These are phyloP conservation scores for Solanum chmielewskii DNA, from an alignment of 257 asterid genomes.

Conservation along the genomic window DNA sequence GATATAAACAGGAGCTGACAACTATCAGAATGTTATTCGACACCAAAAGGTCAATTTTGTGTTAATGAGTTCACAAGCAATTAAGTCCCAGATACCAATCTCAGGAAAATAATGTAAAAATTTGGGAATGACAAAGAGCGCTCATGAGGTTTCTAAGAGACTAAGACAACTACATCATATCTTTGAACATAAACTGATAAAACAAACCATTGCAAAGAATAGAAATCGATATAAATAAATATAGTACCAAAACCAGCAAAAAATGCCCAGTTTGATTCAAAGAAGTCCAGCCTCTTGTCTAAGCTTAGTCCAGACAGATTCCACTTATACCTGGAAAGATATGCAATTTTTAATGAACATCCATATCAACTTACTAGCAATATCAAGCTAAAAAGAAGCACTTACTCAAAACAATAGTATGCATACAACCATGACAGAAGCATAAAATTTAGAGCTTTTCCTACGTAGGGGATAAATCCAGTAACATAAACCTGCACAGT, in stretches of 20 bases:
- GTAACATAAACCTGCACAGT: constrained; percentile 53
- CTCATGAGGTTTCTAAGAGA: not conserved
- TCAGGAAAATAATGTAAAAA: not conserved
- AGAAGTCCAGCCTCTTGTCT: constrained; percentile 93
- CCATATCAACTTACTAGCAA: not conserved
- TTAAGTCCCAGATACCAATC: not conserved
- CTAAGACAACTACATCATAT: not conserved
- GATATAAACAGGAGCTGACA: not conserved
- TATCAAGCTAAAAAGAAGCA: constrained; percentile 6
- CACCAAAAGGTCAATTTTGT: not conserved
- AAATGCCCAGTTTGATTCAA: constrained; percentile 96
- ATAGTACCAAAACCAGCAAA: constrained; percentile 87
- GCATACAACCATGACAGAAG: constrained; percentile 98
- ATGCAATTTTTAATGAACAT: not conserved
- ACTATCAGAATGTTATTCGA: not conserved
- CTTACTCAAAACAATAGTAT: constrained; percentile 98
- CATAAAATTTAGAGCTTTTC: constrained; percentile 62
- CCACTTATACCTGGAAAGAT: constrained; percentile 80
- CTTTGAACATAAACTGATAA: not conserved
- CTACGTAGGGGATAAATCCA: constrained; percentile 70
- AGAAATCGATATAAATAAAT: not conserved
- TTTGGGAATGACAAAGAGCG: not conserved
- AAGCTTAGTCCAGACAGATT: constrained; percentile 81
- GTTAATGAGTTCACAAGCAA: not conserved
- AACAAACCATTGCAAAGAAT: not conserved